Evolutionary conservation across 305 asterid genomes (phyloP).

Genomic region (Solanum hybrid): DNA sequence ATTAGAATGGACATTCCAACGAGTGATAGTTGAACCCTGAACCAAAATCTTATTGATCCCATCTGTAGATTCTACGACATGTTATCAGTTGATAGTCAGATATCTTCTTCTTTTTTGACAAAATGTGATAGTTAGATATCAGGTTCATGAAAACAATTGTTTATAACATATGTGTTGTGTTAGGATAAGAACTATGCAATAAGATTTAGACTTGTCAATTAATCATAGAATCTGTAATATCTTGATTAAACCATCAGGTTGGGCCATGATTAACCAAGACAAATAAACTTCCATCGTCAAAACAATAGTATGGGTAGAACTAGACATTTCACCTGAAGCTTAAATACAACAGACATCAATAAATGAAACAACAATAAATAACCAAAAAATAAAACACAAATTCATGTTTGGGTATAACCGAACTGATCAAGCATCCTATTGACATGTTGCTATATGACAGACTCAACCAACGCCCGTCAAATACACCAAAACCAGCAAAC

Average conservation of each 20-base stretch:
- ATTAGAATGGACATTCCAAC: background rate
- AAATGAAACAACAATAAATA: background rate
- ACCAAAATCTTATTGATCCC: background rate
- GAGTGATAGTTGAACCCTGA: background rate
- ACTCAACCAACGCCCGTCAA: background rate
- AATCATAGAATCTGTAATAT: background rate
- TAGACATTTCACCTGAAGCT: background rate
- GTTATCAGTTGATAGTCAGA: background rate
- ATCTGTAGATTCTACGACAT: background rate
- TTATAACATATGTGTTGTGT: background rate
- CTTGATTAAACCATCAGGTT: background rate
- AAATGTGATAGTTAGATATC: background rate
- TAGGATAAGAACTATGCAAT: background rate
- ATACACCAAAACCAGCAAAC: background rate
- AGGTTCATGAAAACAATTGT: background rate
- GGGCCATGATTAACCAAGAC: background rate
- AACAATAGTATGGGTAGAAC: background rate
- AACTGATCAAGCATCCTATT: background rate
- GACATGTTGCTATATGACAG: background rate
- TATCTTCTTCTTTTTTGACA: background rate
- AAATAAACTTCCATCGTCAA: background rate
- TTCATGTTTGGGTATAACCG: background rate
- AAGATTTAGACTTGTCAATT: background rate
- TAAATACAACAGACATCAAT: background rate
- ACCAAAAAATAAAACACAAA: background rate